phyloP scores from a whole-genome alignment of 164 flowering plant species.

The Kalanchoe fedtschenkoi region DNA sequence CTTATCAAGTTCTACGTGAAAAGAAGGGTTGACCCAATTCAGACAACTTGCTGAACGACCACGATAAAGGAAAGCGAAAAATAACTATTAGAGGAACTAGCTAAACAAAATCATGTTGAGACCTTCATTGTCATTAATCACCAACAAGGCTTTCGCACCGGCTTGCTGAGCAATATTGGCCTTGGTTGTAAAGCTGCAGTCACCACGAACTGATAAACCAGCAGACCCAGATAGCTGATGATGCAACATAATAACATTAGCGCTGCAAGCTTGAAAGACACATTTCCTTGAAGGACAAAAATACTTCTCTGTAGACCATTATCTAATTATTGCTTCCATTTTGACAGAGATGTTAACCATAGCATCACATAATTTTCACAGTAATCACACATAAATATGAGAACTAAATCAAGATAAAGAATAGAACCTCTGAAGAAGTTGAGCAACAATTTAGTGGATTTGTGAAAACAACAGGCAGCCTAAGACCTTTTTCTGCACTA shows the following conservation, averaged over 20 bases:
- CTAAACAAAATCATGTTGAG: neutral
- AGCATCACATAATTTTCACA: neutral
- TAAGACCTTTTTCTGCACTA: conserved; percentile 22
- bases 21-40: neutral
- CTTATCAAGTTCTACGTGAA: conserved; percentile 40
- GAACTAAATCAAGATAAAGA: neutral
- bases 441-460: conserved; percentile 55
- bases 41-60: neutral
- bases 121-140: conserved; percentile 72
- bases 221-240: conserved; percentile 46
- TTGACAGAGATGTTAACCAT: neutral
- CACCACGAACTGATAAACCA: conserved; percentile 54
- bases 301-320: neutral
- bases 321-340: neutral
- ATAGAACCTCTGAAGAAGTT: conserved; percentile 39
- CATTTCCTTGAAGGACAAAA: no score
- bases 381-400: neutral
- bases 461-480: conserved; percentile 37
- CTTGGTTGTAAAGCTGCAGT: conserved; percentile 46
- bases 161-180: conserved; percentile 55
- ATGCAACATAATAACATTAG: neutral
- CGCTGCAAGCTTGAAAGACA: neutral
- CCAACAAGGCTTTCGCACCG: conserved; percentile 55
- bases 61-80: neutral
- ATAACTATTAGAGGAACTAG: neutral